A percentile compares a stretch with the other conserved stretches of the same genome.
Conservation (phyloP, 2,329 filamentous ascomycete species). For the Penicillium sp. region DNA sequence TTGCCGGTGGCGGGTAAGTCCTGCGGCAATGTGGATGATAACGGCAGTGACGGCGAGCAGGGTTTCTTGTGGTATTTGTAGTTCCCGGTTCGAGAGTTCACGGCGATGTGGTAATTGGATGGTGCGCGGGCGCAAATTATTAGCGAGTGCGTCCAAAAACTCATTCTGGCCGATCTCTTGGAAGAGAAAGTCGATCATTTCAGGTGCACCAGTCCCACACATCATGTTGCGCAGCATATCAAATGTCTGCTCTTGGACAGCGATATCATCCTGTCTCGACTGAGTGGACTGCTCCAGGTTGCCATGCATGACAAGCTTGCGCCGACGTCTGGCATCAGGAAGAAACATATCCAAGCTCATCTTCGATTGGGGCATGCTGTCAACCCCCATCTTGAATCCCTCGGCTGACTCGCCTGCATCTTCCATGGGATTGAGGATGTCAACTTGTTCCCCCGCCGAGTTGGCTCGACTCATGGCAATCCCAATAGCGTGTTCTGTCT, state of each 20-base stretch:
- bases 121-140: slow-evolving; percentile 66
- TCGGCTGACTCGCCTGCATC: slow-evolving; percentile 31
- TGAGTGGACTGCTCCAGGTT: slow-evolving; percentile 69
- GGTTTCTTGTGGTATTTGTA: slow-evolving; percentile 59
- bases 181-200: slow-evolving; percentile 85
- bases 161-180: slow-evolving; percentile 71
- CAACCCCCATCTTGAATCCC: slow-evolving; percentile 36
- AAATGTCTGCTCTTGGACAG: slow-evolving; percentile 87
- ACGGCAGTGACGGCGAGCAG: slow-evolving; percentile 77
- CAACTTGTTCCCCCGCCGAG: slow-evolving; percentile 61
- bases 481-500: slow-evolving; percentile 32
- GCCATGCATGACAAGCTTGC: slow-evolving; percentile 55
- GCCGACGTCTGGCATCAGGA: slow-evolving; percentile 41
- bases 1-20: slow-evolving; percentile 74
- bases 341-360: slow-evolving; percentile 40
- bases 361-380: slow-evolving; percentile 44
- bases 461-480: slow-evolving; percentile 59
- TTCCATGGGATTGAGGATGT: slow-evolving; percentile 57
- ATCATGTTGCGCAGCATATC: slow-evolving; percentile 90
- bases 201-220: slow-evolving; percentile 60
- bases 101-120: slow-evolving; percentile 34
- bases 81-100: slow-evolving; percentile 30
- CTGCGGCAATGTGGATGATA: slow-evolving; percentile 84
- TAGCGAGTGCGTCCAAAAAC: slow-evolving; percentile 77
- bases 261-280: slow-evolving; percentile 73